Evolutionary conservation across 163 green algal species (phyloP), one percentile per base, ranked within the genome.

Genomic region (Chlamydomonas reinhardtii): DNA sequence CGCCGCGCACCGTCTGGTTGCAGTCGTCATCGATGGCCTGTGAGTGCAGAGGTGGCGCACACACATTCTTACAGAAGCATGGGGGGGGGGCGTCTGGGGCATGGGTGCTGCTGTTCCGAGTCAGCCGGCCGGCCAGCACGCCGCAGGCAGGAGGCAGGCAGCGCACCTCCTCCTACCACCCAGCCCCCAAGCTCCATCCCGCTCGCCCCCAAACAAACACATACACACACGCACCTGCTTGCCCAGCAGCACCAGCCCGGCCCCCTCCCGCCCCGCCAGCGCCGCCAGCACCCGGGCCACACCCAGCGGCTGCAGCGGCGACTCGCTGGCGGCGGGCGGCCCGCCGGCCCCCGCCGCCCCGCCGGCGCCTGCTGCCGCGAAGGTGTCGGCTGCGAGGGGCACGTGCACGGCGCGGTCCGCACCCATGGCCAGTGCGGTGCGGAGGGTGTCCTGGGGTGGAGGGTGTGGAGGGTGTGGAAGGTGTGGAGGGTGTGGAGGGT

Each of bases 1-100:
- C n/a, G n/a, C n/a, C n/a, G n/a, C 88, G 31, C 52, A 97, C 96
- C 90, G 96, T 99, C 86, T 99, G 96, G 89, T 98, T 98, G 89
- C 75, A 93, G 89, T 99, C 97, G 68, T 96, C 95, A 85, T 99
- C 97, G 68, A 99, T 98, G 29, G 95, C 96, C 92, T 56, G 48
- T 17, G 48, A 17, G 43, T 6, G 43, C 11, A 11, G 43, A 54
- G 43, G 43, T 54, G 48, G 48, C 39, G 39, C 39, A 48, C 39
- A 48, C 39, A 48, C 39, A 5, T 8, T 14, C 39, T 14, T 8
- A 48, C 39, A 48, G 5, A 48, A 14, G 48, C 8, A 11, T 54
- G 43, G 43, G 43, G 11, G 43, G 43, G 6, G 43, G 43, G 43
- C 8, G 43, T n/a, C n/a, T n/a, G n/a, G n/a, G n/a, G n/a, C n/a